Conservation (phyloP, 306 rosid species). For the Ormosia semicastrata region DNA sequence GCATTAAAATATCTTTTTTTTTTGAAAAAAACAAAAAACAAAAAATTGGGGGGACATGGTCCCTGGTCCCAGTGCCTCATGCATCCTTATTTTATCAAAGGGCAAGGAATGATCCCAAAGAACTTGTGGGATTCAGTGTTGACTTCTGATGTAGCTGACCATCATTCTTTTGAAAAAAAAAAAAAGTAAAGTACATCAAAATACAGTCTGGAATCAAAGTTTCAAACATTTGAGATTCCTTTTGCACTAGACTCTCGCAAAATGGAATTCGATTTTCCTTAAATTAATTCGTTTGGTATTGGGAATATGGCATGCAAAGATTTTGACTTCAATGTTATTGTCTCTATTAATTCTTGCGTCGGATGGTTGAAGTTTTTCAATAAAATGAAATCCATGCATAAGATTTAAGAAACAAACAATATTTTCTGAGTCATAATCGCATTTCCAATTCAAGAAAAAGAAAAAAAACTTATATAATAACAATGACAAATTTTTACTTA, state of each 20-base stretch:
- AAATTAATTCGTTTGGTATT: not conserved
- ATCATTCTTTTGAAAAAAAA: not conserved
- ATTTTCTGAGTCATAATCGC: not conserved
- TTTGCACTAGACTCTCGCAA: not conserved
- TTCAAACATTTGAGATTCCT: conserved; percentile 22
- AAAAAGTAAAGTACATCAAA: not conserved
- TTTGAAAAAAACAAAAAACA: no score
- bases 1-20: no score
- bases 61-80: no score
- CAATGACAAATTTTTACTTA: no score
- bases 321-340: conserved; percentile 17
- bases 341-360: not conserved
- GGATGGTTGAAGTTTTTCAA: not conserved
- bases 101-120: no score
- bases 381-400: not conserved
- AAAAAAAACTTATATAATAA: not conserved
- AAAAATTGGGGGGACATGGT: no score
- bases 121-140: not conserved
- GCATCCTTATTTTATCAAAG: no score
- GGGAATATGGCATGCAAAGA: conserved; percentile 16
- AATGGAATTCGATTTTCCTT: not conserved
- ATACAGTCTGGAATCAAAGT: not conserved
- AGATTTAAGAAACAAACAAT: not conserved
- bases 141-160: not conserved
- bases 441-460: not conserved